phyloP scores from a whole-genome alignment of 2,329 filamentous ascomycete genomes.

The Cadophora sp. region DNA sequence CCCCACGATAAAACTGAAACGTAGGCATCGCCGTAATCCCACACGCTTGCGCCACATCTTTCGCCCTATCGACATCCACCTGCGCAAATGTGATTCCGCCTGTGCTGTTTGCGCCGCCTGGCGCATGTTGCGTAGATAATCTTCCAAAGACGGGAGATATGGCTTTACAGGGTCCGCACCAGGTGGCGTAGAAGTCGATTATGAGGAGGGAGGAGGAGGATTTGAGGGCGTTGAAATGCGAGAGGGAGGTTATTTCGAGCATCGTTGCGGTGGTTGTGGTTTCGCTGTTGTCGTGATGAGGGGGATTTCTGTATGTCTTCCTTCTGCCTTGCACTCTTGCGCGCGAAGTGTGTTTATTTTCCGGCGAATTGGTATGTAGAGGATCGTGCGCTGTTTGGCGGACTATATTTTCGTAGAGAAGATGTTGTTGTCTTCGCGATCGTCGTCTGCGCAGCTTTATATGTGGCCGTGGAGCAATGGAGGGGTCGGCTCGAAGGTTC shows the following conservation, averaged over 20 bases:
- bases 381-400: too few species aligned
- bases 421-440: too few species aligned
- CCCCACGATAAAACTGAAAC: constrained; percentile 86
- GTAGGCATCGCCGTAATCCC: constrained; percentile 89
- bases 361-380: too few species aligned
- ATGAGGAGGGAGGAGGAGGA: constrained; percentile 36
- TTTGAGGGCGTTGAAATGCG: constrained; percentile 42
- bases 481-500: constrained; percentile 4
- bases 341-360: too few species aligned
- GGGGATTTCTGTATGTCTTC: too few species aligned
- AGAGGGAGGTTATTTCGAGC: constrained; percentile 42
- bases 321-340: too few species aligned
- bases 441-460: too few species aligned
- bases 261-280: constrained; percentile 21
- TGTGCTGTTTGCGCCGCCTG: too few species aligned
- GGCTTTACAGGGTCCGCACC: constrained; percentile 91
- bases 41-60: constrained; percentile 76
- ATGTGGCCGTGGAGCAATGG: too few species aligned
- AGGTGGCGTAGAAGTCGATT: constrained; percentile 77
- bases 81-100: constrained; percentile 83
- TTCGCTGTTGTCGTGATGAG: neutral
- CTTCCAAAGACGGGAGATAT: constrained; percentile 91
- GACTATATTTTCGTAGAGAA: too few species aligned
- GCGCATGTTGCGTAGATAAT: too few species aligned
- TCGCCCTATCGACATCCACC: constrained; percentile 84